Percentiles rank a stretch among this genome's conserved stretches.
These are phyloP conservation scores for Dothistroma pini DNA, from an alignment of 2,329 filamentous ascomycete species.

Conservation along the genomic window DNA sequence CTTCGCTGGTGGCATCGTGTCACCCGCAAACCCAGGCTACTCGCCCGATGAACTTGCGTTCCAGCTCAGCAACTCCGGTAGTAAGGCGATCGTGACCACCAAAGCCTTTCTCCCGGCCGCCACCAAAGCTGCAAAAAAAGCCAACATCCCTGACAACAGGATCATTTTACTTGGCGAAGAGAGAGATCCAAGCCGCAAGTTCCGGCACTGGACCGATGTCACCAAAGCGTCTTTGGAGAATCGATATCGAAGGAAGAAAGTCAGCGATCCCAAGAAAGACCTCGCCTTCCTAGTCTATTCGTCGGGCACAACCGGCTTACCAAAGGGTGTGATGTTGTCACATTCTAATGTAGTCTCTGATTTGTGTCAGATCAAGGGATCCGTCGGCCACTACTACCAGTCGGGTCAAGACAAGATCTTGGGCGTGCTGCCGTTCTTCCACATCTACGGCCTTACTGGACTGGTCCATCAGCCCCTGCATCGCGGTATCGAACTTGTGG, in stretches of 20 bases:
- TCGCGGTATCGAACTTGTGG: conserved; percentile 61
- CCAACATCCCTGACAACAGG: conserved; percentile 63
- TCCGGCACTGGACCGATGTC: conserved; percentile 70
- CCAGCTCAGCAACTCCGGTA: conserved; percentile 74
- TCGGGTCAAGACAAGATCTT: conserved; percentile 64
- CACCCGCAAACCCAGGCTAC: conserved; percentile 86
- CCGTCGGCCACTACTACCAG: conserved; percentile 50
- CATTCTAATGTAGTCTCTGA: conserved; percentile 83
- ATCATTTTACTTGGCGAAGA: conserved; percentile 73
- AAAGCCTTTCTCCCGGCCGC: conserved; percentile 61
- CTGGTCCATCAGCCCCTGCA: conserved; percentile 67
- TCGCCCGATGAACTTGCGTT: conserved; percentile 78
- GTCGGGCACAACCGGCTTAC: conserved; percentile 83
- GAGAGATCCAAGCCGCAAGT: conserved; percentile 54
- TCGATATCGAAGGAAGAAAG: conserved; percentile 56
- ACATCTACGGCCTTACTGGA: conserved; percentile 79
- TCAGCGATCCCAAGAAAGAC: conserved; percentile 62
- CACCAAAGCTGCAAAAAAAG: conserved; percentile 63
- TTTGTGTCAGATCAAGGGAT: conserved; percentile 44
- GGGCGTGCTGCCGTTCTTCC: conserved; percentile 83
- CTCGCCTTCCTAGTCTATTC: conserved; percentile 83
- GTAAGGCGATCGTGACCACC: conserved; percentile 73
- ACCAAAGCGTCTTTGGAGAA: conserved; percentile 58
- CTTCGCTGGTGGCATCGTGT: conserved; percentile 78
- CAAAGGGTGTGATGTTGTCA: conserved; percentile 85